These are phyloP conservation scores for Rostrohypoxylon terebratum DNA, from an alignment of 495 filamentous ascomycete genomes.

Conservation along the genomic window DNA sequence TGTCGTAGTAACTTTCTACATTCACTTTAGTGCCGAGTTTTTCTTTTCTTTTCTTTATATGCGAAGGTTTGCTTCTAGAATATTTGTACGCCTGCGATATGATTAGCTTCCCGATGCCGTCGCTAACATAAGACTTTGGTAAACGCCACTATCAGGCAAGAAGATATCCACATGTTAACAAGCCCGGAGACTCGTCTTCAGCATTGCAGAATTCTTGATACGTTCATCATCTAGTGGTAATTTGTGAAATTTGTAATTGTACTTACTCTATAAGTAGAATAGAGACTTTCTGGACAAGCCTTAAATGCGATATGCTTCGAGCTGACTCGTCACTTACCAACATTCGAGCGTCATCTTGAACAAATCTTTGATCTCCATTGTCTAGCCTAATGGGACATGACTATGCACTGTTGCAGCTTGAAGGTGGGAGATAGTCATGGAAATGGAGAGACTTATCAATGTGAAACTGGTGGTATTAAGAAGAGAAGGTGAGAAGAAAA, in stretches of 20 bases:
- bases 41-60: too few relatives aligned
- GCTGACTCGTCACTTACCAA: neutral
- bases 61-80: neutral
- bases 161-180: slow-evolving; percentile 43
- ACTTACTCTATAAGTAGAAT: slow-evolving; percentile 1
- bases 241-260: neutral
- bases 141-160: slow-evolving; percentile 47
- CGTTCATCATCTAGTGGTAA: slow-evolving; percentile 57
- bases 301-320: too few relatives aligned
- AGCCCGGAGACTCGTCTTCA: slow-evolving; percentile 52
- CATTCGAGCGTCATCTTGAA: neutral
- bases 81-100: neutral
- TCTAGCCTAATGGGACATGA: neutral
- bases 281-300: too few relatives aligned
- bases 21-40: too few relatives aligned
- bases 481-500: neutral
- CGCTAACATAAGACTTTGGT: neutral
- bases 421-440: neutral
- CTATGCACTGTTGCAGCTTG: neutral
- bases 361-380: neutral
- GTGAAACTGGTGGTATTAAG: neutral
- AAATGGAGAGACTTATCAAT: neutral
- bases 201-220: slow-evolving; percentile 69
- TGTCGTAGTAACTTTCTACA: too few relatives aligned
- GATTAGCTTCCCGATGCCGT: neutral